Percentiles rank a stretch among this genome's conserved stretches.
phyloP scores from a whole-genome alignment of 129 eudicot genomes.

The Silybum marianum region DNA sequence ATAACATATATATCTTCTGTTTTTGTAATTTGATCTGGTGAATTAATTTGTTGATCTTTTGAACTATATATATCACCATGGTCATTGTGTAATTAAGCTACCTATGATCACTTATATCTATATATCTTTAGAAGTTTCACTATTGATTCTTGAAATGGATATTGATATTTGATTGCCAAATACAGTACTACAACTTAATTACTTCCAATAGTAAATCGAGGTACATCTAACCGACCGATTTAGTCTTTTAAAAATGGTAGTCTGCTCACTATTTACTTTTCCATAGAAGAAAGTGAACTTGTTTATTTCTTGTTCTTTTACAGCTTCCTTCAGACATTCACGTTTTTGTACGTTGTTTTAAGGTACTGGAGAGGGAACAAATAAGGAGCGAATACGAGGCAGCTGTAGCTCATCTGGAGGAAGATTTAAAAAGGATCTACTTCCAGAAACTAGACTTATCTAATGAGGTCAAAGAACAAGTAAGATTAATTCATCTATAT shows the following conservation, averaged over 20 bases:
- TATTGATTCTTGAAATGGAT: not conserved
- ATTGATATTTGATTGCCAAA: not conserved
- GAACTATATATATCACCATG: not conserved
- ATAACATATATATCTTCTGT: too few species aligned
- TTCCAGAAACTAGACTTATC: slow-evolving; percentile 59
- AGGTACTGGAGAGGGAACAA: slow-evolving; percentile 72
- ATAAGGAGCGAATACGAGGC: slow-evolving; percentile 48
- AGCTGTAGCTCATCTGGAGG: slow-evolving; percentile 54
- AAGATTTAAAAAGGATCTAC: slow-evolving; percentile 47
- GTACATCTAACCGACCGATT: not conserved
- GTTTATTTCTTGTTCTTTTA: not conserved
- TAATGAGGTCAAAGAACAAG: slow-evolving; percentile 77
- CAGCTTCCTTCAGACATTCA: not conserved
- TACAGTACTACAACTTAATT: not conserved
- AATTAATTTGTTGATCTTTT: too few species aligned
- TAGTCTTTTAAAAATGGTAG: not conserved
- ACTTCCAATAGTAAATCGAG: not conserved
- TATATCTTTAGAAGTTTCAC: not conserved
- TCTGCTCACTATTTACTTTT: not conserved
- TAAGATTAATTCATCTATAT: not conserved
- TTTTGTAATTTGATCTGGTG: not conserved
- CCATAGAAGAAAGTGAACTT: not conserved
- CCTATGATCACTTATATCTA: not conserved
- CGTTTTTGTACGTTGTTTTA: not conserved
- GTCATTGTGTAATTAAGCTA: not conserved